These are phyloP conservation scores for Tilletia indica DNA, from an alignment of 1,284 basidiomycete species.

Conservation along the genomic window DNA sequence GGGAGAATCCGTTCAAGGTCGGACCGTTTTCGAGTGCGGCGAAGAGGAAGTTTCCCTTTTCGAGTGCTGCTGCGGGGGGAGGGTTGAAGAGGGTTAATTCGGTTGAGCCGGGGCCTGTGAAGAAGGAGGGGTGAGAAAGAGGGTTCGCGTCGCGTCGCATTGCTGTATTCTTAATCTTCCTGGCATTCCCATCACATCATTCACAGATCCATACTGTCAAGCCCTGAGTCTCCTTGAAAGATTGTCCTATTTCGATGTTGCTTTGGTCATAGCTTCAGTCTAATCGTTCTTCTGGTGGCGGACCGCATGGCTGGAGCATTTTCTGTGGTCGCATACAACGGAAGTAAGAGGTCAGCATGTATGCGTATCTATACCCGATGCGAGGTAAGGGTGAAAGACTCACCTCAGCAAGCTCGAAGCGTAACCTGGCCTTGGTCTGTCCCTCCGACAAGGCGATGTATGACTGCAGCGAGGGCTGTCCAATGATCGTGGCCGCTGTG, in stretches of 20 bases:
- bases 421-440: slow-evolving; percentile 81
- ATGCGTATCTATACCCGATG: background rate
- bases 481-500: slow-evolving; percentile 84
- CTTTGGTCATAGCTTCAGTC: slow-evolving; percentile 62
- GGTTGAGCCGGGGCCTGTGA: background rate
- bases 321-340: slow-evolving; percentile 62
- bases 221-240: no score
- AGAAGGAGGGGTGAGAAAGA: background rate
- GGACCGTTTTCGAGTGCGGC: background rate
- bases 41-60: slow-evolving; percentile 2
- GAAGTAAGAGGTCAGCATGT: background rate
- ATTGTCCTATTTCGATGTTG: no score
- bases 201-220: no score
- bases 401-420: slow-evolving; percentile 94
- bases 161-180: no score
- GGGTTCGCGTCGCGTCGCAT: no score
- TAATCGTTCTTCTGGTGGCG: slow-evolving; percentile 80
- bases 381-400: slow-evolving; percentile 39
- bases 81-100: slow-evolving; percentile 3
- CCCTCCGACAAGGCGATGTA: slow-evolving; percentile 91
- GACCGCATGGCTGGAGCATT: slow-evolving; percentile 97
- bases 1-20: slow-evolving; percentile 8
- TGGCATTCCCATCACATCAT: no score
- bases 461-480: slow-evolving; percentile 79
- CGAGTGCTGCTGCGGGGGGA: background rate